Base-by-base conservation (phyloP, 345 rosid species). In the Mallotus nudiflorus region DNA sequence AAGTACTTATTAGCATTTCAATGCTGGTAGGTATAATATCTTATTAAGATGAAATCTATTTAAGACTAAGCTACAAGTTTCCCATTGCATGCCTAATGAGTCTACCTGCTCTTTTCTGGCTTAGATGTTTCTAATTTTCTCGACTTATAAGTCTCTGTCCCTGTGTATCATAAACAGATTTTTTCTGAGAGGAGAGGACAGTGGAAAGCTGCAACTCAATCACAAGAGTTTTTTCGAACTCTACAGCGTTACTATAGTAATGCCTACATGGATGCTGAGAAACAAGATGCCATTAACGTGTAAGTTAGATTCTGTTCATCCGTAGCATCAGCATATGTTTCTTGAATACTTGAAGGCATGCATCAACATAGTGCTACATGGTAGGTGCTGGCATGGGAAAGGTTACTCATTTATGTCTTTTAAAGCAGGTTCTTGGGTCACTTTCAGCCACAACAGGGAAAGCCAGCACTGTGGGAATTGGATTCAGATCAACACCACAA, bases 121-220 rank as follows among this genome's bases (percentile, higher is more conserved):
- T 27, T 55, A 35, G 60, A 40, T 33, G 24, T 25, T 35, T 57
- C 4, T 56, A 9, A 25, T 19, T 39, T 55, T 20, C 28, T 25
- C 19, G n/a, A 35, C 58, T 50, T 33, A 33, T 52, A 14, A 42
- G 40, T 40, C 18, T 39, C 42, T 24, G 29, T 52, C 1, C 22
- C 29, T 14, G 44, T 42, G 25, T 48, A 18, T 53, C 24, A 14
- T 66, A 60, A 67, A 62, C 87, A 95, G 99, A 90, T 95, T 71
- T 95, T 95, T 79, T 90, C 86, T 73, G 88, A 95, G 81, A 87
- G 89, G 81, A 91, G 99, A 82, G 99, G 99, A 66, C 99, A 92
- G 66, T 95, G 99, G 99, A 90, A 85, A 84, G 92, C 99, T 2
- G 93, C 99, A 29, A 92, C 93, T 1, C 99, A 90, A 68, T 95